phyloP scores from a whole-genome alignment of 1,284 basidiomycete species.

The Athelia sp. region DNA sequence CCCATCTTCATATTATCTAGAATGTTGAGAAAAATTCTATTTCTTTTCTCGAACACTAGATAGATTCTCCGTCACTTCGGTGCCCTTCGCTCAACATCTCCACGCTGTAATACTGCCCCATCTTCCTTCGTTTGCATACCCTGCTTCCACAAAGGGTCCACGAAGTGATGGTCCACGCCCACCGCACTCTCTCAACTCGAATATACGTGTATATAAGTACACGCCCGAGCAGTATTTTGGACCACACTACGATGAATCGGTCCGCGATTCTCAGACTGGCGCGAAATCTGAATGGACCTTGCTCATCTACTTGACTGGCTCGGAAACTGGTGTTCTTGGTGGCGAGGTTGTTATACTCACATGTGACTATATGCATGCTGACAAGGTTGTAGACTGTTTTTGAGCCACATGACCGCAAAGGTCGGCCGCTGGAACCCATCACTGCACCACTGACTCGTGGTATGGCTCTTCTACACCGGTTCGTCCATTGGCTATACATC shows the following conservation, averaged over 20 bases:
- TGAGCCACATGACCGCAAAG: constrained; percentile 47
- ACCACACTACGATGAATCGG: constrained; percentile 73
- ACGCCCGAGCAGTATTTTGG: constrained; percentile 62
- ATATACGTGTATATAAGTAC: constrained; percentile 71
- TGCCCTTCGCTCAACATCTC: constrained; percentile 54
- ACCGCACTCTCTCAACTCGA: constrained; percentile 59
- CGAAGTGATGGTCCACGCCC: constrained; percentile 27
- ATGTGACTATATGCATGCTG: not conserved
- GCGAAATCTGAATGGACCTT: constrained; percentile 76
- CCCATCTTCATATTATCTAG: constrained; percentile 2
- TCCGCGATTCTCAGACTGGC: constrained; percentile 50
- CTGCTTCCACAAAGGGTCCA: constrained; percentile 33
- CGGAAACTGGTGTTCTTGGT: constrained; percentile 68
- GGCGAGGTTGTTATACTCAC: constrained; percentile 48
- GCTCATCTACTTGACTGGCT: constrained; percentile 70
- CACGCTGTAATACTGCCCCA: constrained; percentile 51
- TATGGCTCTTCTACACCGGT: constrained; percentile 71
- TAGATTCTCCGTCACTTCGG: constrained; percentile 57
- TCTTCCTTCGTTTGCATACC: constrained; percentile 53
- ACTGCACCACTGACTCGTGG: constrained; percentile 60
- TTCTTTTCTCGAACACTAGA: constrained; percentile 31
- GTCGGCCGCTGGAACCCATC: constrained; percentile 47
- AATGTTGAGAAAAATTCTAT: not conserved
- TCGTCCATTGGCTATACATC: constrained; percentile 11
- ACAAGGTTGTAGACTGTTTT: constrained; percentile 55